Conservation (phyloP, 2,329 filamentous ascomycete genomes). For the Tympanopsis confertula region DNA sequence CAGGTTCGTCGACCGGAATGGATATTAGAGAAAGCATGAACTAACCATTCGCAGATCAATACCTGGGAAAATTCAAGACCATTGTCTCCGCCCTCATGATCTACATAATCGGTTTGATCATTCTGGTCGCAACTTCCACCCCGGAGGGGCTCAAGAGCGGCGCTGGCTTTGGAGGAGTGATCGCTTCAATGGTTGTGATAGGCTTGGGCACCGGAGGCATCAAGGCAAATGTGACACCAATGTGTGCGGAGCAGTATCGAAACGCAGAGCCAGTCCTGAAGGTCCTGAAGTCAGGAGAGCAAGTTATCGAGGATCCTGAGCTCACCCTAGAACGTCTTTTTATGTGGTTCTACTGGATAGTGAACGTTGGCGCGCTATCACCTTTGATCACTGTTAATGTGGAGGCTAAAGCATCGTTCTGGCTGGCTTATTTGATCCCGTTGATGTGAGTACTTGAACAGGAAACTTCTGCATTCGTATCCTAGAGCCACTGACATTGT, state of each 20-base stretch:
- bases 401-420: conserved; percentile 37
- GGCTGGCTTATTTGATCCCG: conserved; percentile 33
- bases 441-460: too few species aligned
- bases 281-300: conserved; percentile 36
- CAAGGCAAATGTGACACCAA: conserved; percentile 44
- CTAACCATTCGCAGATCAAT: conserved; percentile 57
- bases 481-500: too few species aligned
- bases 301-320: conserved; percentile 47
- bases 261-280: conserved; percentile 37
- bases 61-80: conserved; percentile 62
- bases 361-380: conserved; percentile 41
- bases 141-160: conserved; percentile 50
- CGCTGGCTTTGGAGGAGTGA: conserved; percentile 50
- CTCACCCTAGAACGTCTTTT: conserved; percentile 31
- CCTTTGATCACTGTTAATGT: conserved; percentile 35
- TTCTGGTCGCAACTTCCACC: conserved; percentile 54
- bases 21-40: too few species aligned
- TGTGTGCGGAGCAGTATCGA: conserved; percentile 49
- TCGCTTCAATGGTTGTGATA: conserved; percentile 47
- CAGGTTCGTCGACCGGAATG: conserved; percentile 5
- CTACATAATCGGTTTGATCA: conserved; percentile 53
- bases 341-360: conserved; percentile 35
- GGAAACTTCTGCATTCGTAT: too few species aligned
- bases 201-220: conserved; percentile 61
- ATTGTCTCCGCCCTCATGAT: conserved; percentile 57